Conservation (phyloP, 495 filamentous ascomycete species). For the Penicillium canariense region DNA sequence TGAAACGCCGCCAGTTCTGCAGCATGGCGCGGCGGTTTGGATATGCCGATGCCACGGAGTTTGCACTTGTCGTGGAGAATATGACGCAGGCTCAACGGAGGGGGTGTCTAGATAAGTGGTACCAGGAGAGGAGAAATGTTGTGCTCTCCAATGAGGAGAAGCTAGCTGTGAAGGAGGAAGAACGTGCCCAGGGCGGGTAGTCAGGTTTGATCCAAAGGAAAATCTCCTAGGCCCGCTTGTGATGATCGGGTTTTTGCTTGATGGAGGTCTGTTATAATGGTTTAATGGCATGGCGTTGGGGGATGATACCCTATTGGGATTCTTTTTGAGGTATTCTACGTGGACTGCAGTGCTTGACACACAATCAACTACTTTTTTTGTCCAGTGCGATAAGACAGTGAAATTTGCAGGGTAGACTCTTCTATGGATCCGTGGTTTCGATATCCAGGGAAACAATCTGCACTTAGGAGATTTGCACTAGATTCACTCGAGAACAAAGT, state of each 20-base stretch:
- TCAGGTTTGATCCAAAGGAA: neutral
- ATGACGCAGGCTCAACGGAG: conserved; percentile 87
- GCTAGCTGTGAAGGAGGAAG: conserved; percentile 3
- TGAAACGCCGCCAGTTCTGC: conserved; percentile 83
- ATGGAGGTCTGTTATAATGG: neutral
- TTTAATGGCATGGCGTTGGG: neutral
- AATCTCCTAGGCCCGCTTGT: too few species aligned
- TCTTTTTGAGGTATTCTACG: neutral
- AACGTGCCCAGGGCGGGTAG: too few species aligned
- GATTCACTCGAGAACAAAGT: too few species aligned
- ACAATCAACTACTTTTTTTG: too few species aligned
- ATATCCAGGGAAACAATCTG: neutral
- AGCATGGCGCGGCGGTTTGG: conserved; percentile 81
- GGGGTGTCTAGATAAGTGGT: conserved; percentile 79
- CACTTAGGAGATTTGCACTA: too few species aligned
- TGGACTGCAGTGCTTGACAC: neutral
- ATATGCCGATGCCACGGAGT: conserved; percentile 73
- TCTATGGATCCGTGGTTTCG: neutral
- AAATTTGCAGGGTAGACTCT: neutral
- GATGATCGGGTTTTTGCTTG: neutral
- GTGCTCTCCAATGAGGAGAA: conserved; percentile 9
- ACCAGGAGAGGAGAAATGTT: conserved; percentile 53
- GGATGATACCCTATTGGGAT: neutral
- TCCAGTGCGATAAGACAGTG: neutral
- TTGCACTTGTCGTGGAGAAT: conserved; percentile 89